Base-by-base conservation (phyloP, 495 filamentous ascomycete genomes). In the Penicillium cinerascens region DNA sequence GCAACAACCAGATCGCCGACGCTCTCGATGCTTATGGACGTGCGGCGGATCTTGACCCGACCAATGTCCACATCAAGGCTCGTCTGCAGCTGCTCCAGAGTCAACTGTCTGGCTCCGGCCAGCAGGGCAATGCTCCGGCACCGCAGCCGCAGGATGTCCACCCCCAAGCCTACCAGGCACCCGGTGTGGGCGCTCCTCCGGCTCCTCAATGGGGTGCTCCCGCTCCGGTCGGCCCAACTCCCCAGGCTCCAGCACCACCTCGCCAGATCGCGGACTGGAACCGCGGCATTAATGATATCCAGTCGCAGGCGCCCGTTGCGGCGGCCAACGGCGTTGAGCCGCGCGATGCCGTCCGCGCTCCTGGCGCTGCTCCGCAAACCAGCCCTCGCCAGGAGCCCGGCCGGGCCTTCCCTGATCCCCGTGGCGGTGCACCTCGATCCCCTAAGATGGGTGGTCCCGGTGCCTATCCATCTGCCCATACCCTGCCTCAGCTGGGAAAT, bases 1-100 rank as follows among this genome's bases (percentile, higher is more conserved):
- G 93, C 71, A 97, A 98, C 76, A 98, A 98, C 67, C 93, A 98
- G 73, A 96, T 95, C 49, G 87, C 85, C 42, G 93, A 98, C 78
- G 93, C 93, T 6, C 78, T 98, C 41, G 93, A 98, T 64, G 93
- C 93, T 2, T 98, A 98, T 62, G 87, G 91, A 57, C 84, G 93
- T 43, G 93, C 93, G 22, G 92, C 92, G 26, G 93, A 98, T 59
- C 81, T 98, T 48, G 93, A 98, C 64, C 92, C 93, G 0, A 75
- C 75, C 49, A 98, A 98, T 63, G 87, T 90, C 3, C 92, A 97
- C 64, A 97, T 98, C 76, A 98, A 98, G 64, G 89, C 92, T 50
- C 86, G 93, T 36, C 75, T 98, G 55, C 87, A 95, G 61, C 81
- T 98, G 22, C 80, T 98, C 21, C 81, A 83, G 38, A 90, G 90